Conservation (phyloP, 2,329 filamentous ascomycete species). For the Paecilomyces formosus region DNA sequence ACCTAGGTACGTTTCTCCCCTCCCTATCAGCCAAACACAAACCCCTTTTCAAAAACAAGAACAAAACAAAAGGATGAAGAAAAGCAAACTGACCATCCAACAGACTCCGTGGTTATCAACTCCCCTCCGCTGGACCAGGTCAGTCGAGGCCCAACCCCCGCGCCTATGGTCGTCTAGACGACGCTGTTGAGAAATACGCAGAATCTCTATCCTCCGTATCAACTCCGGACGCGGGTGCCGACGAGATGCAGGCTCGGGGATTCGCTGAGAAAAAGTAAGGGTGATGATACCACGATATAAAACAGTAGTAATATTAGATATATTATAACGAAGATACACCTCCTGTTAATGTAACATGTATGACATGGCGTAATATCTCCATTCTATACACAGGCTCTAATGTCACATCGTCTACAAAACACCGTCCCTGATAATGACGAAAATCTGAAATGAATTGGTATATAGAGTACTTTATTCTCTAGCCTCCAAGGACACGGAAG, state of each 20-base stretch:
- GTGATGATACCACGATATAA: neutral
- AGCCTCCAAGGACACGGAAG: neutral
- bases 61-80: neutral
- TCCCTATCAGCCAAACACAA: neutral
- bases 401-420: neutral
- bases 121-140: slow-evolving; percentile 60
- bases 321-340: neutral
- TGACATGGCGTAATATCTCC: neutral
- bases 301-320: neutral
- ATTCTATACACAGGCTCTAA: neutral
- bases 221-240: slow-evolving; percentile 44
- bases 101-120: slow-evolving; percentile 71
- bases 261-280: slow-evolving; percentile 41
- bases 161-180: slow-evolving; percentile 56
- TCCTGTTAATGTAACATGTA: too few relatives aligned
- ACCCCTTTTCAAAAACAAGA: neutral
- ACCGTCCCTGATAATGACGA: neutral
- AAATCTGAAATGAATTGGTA: neutral
- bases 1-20: slow-evolving; percentile 52
- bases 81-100: neutral
- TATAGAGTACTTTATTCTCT: neutral
- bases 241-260: slow-evolving; percentile 48
- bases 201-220: slow-evolving; percentile 45
- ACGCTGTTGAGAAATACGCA: slow-evolving; percentile 39
- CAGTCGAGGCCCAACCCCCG: slow-evolving; percentile 59